A percentile compares a stretch with the other conserved stretches of the same genome.
Evolutionary conservation across 2,329 filamentous ascomycete genomes (phyloP).

Genomic region (Tolypocladium ophioglossoides): DNA sequence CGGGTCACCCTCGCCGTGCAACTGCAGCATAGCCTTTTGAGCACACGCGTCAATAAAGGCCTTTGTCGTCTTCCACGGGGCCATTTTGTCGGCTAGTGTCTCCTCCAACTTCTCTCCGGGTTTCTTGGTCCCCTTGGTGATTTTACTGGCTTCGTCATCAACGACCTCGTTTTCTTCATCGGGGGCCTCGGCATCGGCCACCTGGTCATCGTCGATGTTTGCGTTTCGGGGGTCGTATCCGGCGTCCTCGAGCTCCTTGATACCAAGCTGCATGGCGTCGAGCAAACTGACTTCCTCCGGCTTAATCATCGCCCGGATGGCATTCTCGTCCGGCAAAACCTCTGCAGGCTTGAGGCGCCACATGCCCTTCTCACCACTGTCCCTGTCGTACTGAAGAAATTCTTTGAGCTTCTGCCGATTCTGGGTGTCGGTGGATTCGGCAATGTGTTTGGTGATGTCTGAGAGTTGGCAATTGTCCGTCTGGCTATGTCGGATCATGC

Average conservation of each 20-base stretch:
- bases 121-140: slow-evolving; percentile 30
- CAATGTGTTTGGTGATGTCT: slow-evolving; percentile 87
- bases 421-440: slow-evolving; percentile 87
- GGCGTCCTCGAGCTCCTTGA: slow-evolving; percentile 82
- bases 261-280: slow-evolving; percentile 93
- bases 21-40: slow-evolving; percentile 91
- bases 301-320: slow-evolving; percentile 79
- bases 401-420: slow-evolving; percentile 96
- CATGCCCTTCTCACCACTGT: slow-evolving; percentile 55
- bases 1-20: slow-evolving; percentile 91
- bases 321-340: slow-evolving; percentile 66
- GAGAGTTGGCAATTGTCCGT: slow-evolving; percentile 60
- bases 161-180: slow-evolving; percentile 46
- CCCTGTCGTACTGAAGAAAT: slow-evolving; percentile 84
- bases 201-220: slow-evolving; percentile 43
- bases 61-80: slow-evolving; percentile 93
- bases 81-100: slow-evolving; percentile 77
- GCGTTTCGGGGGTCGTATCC: slow-evolving; percentile 64
- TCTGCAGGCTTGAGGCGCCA: slow-evolving; percentile 73
- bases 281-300: slow-evolving; percentile 92
- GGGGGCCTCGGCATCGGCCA: slow-evolving; percentile 43
- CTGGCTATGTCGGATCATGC: slow-evolving; percentile 69
- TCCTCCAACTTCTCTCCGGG: slow-evolving; percentile 45
- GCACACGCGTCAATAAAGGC: slow-evolving; percentile 91
- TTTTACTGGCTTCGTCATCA: slow-evolving; percentile 31